Conservation (phyloP, 176 grass and related monocot species). For the Raddia guianensis region DNA sequence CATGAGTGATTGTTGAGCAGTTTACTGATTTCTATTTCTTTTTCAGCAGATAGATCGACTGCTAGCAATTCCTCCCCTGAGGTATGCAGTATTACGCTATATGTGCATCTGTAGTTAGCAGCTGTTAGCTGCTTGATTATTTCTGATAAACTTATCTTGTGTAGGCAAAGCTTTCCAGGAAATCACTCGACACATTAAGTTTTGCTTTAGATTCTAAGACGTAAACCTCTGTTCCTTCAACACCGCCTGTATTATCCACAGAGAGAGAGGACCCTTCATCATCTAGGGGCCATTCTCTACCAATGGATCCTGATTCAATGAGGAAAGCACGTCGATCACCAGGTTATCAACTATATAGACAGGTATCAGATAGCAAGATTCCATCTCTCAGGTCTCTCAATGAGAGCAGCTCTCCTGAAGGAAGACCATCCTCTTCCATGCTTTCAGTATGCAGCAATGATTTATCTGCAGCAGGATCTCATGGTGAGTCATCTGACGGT, state of each 20-base stretch:
- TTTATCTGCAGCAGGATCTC: slow-evolving; percentile 49
- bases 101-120: background rate
- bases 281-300: slow-evolving; percentile 44
- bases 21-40: no score
- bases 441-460: slow-evolving; percentile 64
- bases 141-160: slow-evolving; percentile 33
- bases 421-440: slow-evolving; percentile 59
- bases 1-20: no score
- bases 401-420: slow-evolving; percentile 57
- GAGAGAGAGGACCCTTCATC: slow-evolving; percentile 57
- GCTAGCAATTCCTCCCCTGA: no score
- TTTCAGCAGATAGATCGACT: no score
- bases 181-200: slow-evolving; percentile 54
- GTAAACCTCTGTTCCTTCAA: slow-evolving; percentile 57
- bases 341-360: slow-evolving; percentile 75
- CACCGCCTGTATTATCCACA: slow-evolving; percentile 44
- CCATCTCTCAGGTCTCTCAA: slow-evolving; percentile 88
- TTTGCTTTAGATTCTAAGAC: slow-evolving; percentile 61
- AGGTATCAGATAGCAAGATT: no score
- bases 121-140: background rate
- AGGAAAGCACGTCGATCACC: slow-evolving; percentile 75
- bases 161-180: slow-evolving; percentile 49
- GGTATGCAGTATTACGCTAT: no score
- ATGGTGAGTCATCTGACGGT: slow-evolving; percentile 77
- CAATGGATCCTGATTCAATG: slow-evolving; percentile 52